Evolutionary conservation across 2,329 filamentous ascomycete genomes (phyloP), one percentile per base, ranked within the genome.

Genomic region (Tolypocladium cylindrosporum): DNA sequence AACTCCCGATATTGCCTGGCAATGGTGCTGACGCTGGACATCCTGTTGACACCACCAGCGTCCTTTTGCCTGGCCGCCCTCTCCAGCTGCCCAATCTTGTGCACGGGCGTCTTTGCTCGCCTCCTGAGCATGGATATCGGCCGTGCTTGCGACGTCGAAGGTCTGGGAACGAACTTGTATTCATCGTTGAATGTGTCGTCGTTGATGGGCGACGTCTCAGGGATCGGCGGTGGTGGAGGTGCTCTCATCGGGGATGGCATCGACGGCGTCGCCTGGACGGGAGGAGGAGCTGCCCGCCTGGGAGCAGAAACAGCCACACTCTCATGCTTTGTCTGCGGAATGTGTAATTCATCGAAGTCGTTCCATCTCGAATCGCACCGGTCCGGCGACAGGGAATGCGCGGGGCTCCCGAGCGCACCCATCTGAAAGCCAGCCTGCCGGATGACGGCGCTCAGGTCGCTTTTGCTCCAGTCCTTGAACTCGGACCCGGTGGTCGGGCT

Each of bases 101-200:
- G 73, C 27, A 81, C 76, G 0, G 79, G 79, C 2, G 79, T 82
- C 66, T 81, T 82, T 43, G 78, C 77, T 55, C 76, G 76, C 37
- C 76, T 74, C 58, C 77, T 74, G 62, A 72, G 71, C 8, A 66
- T 67, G 3, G 69, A 70, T 57, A 48, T 68, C n/a, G 40, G 45
- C 10, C 40, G 54, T 19, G 34, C 11, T 24, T 39, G 57, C 3
- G 37, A 36, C 7, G 19, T 21, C 13, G 57, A 39, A 14, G 37
- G 5, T 9, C 21, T 41, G 19, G 24, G 16, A 7, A 21, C 13
- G 5, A 6, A 13, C 6, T 4, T 24, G 3, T 52, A 21, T 45
- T 42, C 24, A 1, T 36, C 53, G 11, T 21, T 27, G 7, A 4
- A 5, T 5, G 5, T 34, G 10, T 52, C 27, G 21, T 54, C 19